These are phyloP conservation scores for Gloeopeniophorella convolvens DNA, from an alignment of 768 basidiomycete genomes.

Conservation along the genomic window DNA sequence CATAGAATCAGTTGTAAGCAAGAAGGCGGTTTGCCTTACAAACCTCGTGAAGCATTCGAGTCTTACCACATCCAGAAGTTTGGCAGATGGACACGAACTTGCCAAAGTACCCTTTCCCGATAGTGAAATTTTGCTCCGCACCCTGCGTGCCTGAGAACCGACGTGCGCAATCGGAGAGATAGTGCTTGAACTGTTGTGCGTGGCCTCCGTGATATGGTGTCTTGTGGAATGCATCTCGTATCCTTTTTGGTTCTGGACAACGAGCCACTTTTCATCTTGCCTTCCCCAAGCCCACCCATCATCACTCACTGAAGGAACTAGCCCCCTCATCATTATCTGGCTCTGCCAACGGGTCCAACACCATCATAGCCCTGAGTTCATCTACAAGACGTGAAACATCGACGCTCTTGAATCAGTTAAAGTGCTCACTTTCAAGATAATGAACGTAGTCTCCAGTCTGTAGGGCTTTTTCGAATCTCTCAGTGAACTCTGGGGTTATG, in stretches of 20 bases:
- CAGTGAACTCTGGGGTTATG: background rate
- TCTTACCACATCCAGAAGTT: background rate
- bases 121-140: background rate
- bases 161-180: background rate
- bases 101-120: background rate
- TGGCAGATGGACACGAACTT: background rate
- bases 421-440: background rate
- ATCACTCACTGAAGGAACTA: background rate
- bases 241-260: background rate
- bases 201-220: slow-evolving; percentile 1
- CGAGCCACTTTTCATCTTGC: background rate
- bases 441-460: background rate
- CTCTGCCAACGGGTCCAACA: background rate
- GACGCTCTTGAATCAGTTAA: background rate
- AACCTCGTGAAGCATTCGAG: background rate
- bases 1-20: background rate
- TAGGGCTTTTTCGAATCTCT: background rate
- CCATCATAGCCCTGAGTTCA: background rate
- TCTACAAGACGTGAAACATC: background rate
- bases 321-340: background rate
- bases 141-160: background rate
- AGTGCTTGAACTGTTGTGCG: background rate
- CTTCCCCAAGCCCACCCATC: background rate
- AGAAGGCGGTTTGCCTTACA: background rate
- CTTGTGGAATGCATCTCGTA: background rate